A percentile compares a stretch with the other conserved stretches of the same genome.
These are phyloP conservation scores for Aspergillus funiculosus DNA, from an alignment of 495 filamentous ascomycete species.

Conservation along the genomic window DNA sequence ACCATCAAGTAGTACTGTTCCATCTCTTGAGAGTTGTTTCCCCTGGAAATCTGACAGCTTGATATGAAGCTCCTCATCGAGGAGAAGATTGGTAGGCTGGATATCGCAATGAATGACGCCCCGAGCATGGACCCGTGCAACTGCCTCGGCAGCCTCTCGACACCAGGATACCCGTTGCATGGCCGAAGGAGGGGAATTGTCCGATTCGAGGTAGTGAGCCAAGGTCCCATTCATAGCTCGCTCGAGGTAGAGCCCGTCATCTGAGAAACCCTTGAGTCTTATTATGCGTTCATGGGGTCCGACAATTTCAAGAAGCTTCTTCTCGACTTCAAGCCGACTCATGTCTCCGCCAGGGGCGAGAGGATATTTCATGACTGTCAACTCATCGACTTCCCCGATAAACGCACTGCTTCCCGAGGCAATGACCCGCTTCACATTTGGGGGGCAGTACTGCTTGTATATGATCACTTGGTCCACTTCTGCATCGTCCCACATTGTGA, in stretches of 20 bases:
- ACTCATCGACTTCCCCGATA: not conserved
- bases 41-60: not conserved
- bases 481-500: not conserved
- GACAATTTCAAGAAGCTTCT: not conserved
- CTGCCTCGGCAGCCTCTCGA: not conserved
- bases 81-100: conserved; percentile 1
- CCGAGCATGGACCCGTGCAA: not conserved
- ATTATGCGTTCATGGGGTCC: not conserved
- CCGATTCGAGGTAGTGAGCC: not conserved
- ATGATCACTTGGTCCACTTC: not conserved
- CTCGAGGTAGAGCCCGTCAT: not conserved
- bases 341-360: not conserved
- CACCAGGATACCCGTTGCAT: not conserved
- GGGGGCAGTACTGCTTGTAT: not conserved
- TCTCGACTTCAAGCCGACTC: not conserved
- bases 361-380: not conserved
- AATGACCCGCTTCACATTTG: not conserved
- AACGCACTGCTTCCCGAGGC: not conserved
- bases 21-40: not conserved
- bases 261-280: not conserved
- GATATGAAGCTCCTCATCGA: not conserved
- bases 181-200: not conserved
- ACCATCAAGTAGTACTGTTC: not conserved
- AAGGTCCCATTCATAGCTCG: not conserved
- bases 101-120: not conserved